Base-by-base conservation (phyloP, 2,329 filamentous ascomycete genomes). In the Colletotrichum sp. region DNA sequence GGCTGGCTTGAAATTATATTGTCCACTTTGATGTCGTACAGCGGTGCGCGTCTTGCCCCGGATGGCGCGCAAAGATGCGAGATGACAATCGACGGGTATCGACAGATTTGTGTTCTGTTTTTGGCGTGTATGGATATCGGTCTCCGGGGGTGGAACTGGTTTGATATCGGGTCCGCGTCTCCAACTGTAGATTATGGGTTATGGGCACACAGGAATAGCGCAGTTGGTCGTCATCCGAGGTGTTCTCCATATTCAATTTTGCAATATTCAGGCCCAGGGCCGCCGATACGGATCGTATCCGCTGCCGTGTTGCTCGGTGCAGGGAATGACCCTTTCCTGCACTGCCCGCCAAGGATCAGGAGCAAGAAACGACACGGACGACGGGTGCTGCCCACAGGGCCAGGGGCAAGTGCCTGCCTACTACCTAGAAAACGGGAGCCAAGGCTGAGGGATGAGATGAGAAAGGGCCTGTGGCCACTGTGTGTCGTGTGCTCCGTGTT, bases 81-180 rank as follows among this genome's bases (percentile, higher is more conserved):
- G 62, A 75, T 75, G 72, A 75, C 69, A 72, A 75, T 75, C 72
- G 52, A 32, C 72, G 62, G 30, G 16, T 39, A 18, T 63, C 44
- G 48, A 30, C 63, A 48, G 24, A 67, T 52, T 52, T 52, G 44
- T 52, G 44, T 52, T 52, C 34, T n/a, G 30, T 36, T 60, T 60
- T 67, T 34, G 57, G 70, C 36, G 24, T 30, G 30, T n/a, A 26
- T 66, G 72, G 68, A 66, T 71, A 34, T 36, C 67, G 65, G 57
- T 22, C 65, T 34, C 26, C 65, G 34, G 63, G 63, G 63, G n/a
- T 26, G 30, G 26, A 48, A 57, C 39, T 30, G 62, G 55, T 69
- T 32, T 30, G 67, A 62, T 24, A 36, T 24, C 44, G 44, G 44
- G 44, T 52, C 44, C 44, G 44, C n/a, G 6, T 22, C 44, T 52